Evolutionary conservation across 164 flowering plant species (phyloP), one percentile per base, ranked within the genome.

Genomic region (Aristolochia fimbriata): DNA sequence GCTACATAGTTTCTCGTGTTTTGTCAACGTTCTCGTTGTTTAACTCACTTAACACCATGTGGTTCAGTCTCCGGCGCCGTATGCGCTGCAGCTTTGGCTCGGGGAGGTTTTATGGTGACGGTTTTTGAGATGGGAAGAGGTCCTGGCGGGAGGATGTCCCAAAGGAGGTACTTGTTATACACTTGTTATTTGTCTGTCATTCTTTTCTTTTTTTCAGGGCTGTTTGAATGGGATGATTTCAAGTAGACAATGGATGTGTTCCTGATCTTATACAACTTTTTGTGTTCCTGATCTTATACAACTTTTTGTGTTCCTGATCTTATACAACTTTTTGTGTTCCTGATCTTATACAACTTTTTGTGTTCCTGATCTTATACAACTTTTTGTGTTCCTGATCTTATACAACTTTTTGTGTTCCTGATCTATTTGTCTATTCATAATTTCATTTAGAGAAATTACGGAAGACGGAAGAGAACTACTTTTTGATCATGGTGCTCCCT

Each of bases 101-200:
- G 62, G 64, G 79, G 80, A 74, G 97, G 94, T 0, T 58, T 87
- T 1, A 64, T 84, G 0, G 97, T 90, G 48, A 82, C 92, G 12
- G 37, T 90, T 30, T 90, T 90, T 73, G 97, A 90, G 43, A 74
- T 83, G 3, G 97, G 80, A 58, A 75, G 94, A 77, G 97, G 94
- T 30, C 89, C 97, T 45, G 97, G 88, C 60, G 97, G 97, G 50
- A 82, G 97, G 55, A 87, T 85, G 88, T 90, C 97, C 60, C 84
- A 77, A 51, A 70, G 97, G 69, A 87, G 91, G 97, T 87, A 51
- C 31, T 31, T 17, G 52, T 12, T 27, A 27, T 27, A 2, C 30
- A n/a, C 5, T 27, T 2, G 0, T 27, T 55, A 4, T 54, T 13
- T 52, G 49, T 46, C n/a, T 10, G 41, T 37, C n/a, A 23, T 62